These are phyloP conservation scores for Hypholoma sublateritium DNA, from an alignment of 768 basidiomycete species.

Conservation along the genomic window DNA sequence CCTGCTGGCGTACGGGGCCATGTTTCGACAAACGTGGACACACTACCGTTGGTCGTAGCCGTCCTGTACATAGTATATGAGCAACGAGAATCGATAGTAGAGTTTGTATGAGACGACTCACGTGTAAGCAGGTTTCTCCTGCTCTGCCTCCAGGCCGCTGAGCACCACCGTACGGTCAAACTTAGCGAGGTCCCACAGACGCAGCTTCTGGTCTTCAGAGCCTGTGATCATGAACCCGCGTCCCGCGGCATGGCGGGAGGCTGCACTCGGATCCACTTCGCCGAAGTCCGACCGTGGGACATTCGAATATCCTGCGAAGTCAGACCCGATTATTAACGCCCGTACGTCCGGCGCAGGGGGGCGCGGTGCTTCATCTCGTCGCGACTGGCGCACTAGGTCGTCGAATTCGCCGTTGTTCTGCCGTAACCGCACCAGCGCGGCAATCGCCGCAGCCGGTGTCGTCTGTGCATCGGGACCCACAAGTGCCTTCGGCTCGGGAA, in stretches of 20 bases:
- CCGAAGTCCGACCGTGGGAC: conserved; percentile 52
- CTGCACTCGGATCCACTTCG: conserved; percentile 39
- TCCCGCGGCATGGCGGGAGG: conserved; percentile 34
- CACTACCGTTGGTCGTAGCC: conserved; percentile 39
- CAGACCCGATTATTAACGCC: conserved; percentile 66
- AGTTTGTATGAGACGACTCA: conserved; percentile 32
- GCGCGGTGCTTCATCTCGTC: conserved; percentile 23
- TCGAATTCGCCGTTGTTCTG: conserved; percentile 32
- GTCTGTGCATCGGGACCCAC: conserved; percentile 55
- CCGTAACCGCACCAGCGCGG: conserved; percentile 73
- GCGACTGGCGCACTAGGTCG: conserved; percentile 15
- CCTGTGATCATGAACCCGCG: conserved; percentile 84
- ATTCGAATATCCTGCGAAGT: conserved; percentile 72
- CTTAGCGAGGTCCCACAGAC: conserved; percentile 84
- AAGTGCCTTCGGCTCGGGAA: conserved; percentile 53
- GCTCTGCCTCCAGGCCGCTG: conserved; percentile 75
- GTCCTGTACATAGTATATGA: conserved; percentile 24
- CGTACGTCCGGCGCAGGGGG: conserved; percentile 65
- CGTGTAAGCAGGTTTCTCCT: conserved; percentile 80
- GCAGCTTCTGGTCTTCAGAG: conserved; percentile 85
- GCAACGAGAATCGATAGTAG: no score
- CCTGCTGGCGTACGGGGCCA: conserved; percentile 48
- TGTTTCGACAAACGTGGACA: conserved; percentile 61
- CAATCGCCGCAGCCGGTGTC: conserved; percentile 73
- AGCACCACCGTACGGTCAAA: conserved; percentile 75